Evolutionary conservation across 2,329 filamentous ascomycete species (phyloP).

Genomic region (Colletotrichum falcatum): DNA sequence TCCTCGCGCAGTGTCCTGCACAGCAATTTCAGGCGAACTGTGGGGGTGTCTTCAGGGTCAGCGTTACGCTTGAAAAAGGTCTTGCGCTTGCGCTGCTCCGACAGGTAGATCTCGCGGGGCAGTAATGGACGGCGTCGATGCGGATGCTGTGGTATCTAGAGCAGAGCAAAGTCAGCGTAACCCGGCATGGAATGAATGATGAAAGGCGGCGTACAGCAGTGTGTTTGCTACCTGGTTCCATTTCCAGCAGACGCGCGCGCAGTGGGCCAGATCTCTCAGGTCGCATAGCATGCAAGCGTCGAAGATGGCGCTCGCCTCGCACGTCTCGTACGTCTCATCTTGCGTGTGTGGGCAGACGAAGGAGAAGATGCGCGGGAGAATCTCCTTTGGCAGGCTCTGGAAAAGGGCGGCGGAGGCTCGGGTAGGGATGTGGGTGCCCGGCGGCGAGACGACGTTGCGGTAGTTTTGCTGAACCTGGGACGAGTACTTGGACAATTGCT

Average conservation of each 20-base stretch:
- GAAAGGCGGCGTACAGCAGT: constrained; percentile 68
- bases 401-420: constrained; percentile 57
- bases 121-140: constrained; percentile 95
- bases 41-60: constrained; percentile 83
- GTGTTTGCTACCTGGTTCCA: constrained; percentile 71
- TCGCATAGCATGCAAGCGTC: constrained; percentile 95
- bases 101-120: constrained; percentile 85
- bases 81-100: constrained; percentile 81
- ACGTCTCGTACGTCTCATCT: constrained; percentile 83
- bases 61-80: constrained; percentile 81
- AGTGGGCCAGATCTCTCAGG: constrained; percentile 86
- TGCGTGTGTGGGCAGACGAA: constrained; percentile 85
- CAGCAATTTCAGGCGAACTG: constrained; percentile 80
- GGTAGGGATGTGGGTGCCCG: constrained; percentile 52
- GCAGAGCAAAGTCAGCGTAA: constrained; percentile 33
- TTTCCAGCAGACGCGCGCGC: constrained; percentile 76
- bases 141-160: constrained; percentile 87
- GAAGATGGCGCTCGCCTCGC: constrained; percentile 82
- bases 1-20: constrained; percentile 86
- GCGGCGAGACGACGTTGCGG: constrained; percentile 31
- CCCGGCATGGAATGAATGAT: constrained; percentile 15
- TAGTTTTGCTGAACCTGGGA: constrained; percentile 38
- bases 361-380: constrained; percentile 82
- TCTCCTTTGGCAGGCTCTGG: constrained; percentile 70
- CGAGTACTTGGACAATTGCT: constrained; percentile 37